Evolutionary conservation across 1,284 basidiomycete genomes (phyloP), one percentile per base, ranked within the genome.

Genomic region (Apiotrichum akiyoshidainum): DNA sequence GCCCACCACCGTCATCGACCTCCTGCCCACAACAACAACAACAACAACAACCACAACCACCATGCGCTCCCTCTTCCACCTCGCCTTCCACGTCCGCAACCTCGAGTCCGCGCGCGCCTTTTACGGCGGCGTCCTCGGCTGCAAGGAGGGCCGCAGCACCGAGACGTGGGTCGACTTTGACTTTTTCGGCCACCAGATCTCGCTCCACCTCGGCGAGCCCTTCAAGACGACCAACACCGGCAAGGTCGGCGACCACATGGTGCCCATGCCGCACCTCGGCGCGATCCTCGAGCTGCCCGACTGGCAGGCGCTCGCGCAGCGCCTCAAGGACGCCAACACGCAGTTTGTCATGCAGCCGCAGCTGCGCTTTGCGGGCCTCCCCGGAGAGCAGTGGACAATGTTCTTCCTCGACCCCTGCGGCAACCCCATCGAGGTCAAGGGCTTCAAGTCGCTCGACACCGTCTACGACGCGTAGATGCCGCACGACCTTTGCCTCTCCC

Each of bases 141-240:
- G 61, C 52, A 46, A 50, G 44, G 61, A 63, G 49, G 61, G 61
- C 49, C 61, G 61, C 11, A 47, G 42, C 26, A 63, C 61, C n/a
- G 57, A 53, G 9, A 63, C 61, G 14, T 63, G 61, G 61, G 61
- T 63, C 54, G 61, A 63, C 55, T 63, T 57, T 12, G 58, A 63
- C 61, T 63, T 63, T 37, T 63, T 63, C 58, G 61, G 61, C 17
- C 61, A 63, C 61, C 61, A 63, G 49, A 63, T 63, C 52, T 45
- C 37, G 35, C 61, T 63, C 31, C 61, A 63, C 52, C 44, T 63
- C 52, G 61, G 61, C 47, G 61, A 63, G 57, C 61, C 61, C 17
- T 63, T 63, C 46, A 22, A 31, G 48, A 63, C 61, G 12, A 52
- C 57, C 45, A 59, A 63, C 57, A 63, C 61, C 11, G 61, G 61